These are phyloP conservation scores for Terana coerulea DNA, from an alignment of 768 basidiomycete species.

Conservation along the genomic window DNA sequence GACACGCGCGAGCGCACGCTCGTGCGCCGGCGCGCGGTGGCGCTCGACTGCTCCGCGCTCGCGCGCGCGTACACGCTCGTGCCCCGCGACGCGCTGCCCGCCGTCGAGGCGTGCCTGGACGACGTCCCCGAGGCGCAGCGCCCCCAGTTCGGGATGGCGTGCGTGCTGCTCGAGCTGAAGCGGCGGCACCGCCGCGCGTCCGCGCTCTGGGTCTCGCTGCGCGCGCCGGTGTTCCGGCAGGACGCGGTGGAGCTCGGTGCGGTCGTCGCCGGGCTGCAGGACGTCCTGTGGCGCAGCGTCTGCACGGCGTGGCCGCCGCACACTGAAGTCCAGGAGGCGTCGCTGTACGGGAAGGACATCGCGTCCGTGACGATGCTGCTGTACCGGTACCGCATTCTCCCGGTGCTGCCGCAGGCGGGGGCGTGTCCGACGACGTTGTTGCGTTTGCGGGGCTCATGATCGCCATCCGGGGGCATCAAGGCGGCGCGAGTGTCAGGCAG, in stretches of 20 bases:
- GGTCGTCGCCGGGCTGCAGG: neutral
- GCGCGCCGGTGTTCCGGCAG: neutral
- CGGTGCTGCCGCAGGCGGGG: neutral
- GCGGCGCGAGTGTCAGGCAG: neutral
- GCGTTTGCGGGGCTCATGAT: neutral
- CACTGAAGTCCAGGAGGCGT: neutral
- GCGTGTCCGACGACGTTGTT: neutral
- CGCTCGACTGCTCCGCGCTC: neutral
- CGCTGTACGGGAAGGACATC: neutral
- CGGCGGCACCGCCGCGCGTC: neutral
- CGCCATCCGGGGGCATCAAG: neutral
- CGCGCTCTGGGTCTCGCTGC: neutral
- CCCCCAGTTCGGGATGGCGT: neutral
- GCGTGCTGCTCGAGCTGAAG: neutral
- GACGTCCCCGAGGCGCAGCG: neutral
- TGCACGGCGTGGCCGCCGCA: neutral
- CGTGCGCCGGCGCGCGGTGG: neutral
- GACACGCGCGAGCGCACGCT: neutral
- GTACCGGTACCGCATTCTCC: neutral
- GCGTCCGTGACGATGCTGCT: neutral
- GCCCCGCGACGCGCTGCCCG: neutral
- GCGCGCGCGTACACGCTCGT: neutral
- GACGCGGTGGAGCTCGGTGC: neutral
- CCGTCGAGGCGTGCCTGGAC: neutral
- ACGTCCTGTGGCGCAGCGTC: neutral